Evolutionary conservation across 371 early-diverging fungal species (phyloP).

Genomic region (Mucor saturninus): DNA sequence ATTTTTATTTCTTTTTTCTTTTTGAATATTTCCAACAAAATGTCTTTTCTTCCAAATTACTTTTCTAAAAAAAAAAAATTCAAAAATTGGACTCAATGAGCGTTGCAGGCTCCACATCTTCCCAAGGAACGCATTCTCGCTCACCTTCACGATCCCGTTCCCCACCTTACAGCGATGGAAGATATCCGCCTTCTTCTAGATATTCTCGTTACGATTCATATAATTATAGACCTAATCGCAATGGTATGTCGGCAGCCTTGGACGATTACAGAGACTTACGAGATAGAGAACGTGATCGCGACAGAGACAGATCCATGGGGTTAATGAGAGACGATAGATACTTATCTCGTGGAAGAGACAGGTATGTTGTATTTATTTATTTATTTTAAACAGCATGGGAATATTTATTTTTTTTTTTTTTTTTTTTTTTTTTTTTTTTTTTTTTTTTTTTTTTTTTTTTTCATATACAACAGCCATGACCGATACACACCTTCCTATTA

Average conservation of each 20-base stretch:
- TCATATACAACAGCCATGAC: conserved; percentile 31
- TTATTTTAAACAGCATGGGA: neutral
- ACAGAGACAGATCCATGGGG: conserved; percentile 41
- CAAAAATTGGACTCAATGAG: conserved; percentile 39
- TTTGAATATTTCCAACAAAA: conserved; percentile 1
- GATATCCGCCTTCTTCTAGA: conserved; percentile 39
- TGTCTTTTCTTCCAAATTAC: neutral
- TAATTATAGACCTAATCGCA: conserved; percentile 40
- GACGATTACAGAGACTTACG: conserved; percentile 56
- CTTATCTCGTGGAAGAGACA: conserved; percentile 37
- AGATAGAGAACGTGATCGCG: conserved; percentile 56
- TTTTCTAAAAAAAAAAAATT: neutral
- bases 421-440: conserved; percentile 3
- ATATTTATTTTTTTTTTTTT: neutral
- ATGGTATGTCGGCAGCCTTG: conserved; percentile 44
- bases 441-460: conserved; percentile 3
- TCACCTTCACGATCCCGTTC: conserved; percentile 55
- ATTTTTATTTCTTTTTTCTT: conserved; percentile 7
- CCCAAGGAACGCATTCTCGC: conserved; percentile 53
- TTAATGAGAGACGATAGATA: conserved; percentile 52
- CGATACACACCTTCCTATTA: conserved; percentile 50
- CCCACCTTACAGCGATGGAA: conserved; percentile 51
- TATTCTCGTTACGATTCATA: conserved; percentile 48
- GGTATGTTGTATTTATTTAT: conserved; percentile 5
- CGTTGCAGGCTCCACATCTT: conserved; percentile 58